Evolutionary conservation across 2,329 filamentous ascomycete genomes (phyloP), one percentile per base, ranked within the genome.

Genomic region (Curvularia verruculosa): DNA sequence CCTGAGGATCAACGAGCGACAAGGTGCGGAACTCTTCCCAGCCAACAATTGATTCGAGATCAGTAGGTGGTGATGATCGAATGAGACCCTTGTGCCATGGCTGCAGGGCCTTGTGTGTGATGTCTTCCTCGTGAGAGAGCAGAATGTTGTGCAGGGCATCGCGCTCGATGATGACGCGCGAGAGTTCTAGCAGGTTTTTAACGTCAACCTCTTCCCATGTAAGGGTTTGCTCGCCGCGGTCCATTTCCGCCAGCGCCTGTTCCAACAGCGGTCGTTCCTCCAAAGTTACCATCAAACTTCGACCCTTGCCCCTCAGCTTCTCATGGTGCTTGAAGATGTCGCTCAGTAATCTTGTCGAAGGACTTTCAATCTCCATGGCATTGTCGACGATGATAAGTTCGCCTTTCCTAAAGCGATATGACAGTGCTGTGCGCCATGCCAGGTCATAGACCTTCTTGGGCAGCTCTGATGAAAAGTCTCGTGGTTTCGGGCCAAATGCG

Each of bases 401-500:
- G 47, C 93, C 95, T 65, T 88, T 87, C 64, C 89, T 84, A 79
- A 95, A 98, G 58, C 95, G 87, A 81, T 96, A 96, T 72, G 90
- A 95, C 64, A 99, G 84, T 10, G 95, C 95, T 41, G 90, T 98
- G 73, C 95, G 87, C 91, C 92, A 98, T 9, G 95, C 95, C 68
- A 96, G 84, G 78, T 98, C 93, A 80, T 99, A 99, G 46, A 96
- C 86, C 81, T 98, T 98, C 73, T 85, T 84, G 68, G 89, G 92
- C 53, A 99, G 82, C 15, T 85, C 84, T 21, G 93, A 96, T 58
- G 86, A 86, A 74, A 99, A 99, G 79, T 98, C 92, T 75, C 95
- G 85, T 24, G 93, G 93, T 68, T 93, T 88, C 26, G 95, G 95
- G n/a, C 95, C 95, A 71, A 92, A 91, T 0, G 87, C 82, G 68